Evolutionary conservation across 495 filamentous ascomycete species (phyloP), one percentile per base, ranked within the genome.

Genomic region (Talaromyces trachyspermus): DNA sequence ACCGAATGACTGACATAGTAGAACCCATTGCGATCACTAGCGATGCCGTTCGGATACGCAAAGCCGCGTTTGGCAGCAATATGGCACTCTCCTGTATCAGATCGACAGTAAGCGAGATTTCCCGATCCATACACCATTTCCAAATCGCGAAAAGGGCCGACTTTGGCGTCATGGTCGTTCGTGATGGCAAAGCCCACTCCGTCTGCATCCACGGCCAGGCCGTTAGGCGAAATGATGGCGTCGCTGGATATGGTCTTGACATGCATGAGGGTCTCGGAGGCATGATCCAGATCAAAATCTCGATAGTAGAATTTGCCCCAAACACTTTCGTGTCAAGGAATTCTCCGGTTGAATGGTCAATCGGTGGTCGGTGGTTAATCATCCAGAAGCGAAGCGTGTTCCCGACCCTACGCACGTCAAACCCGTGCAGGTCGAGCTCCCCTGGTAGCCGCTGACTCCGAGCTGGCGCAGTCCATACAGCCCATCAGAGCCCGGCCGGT

Each of bases 261-360:
- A 41, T 69, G 53, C 17, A 46, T 32, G 35, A 69, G 55, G 0
- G 29, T 53, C 0, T 41, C 43, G 22, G 52, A 42, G 0, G 41
- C 30, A 2, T 24, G 33, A 25, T 50, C 39, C 11, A 59, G 50
- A 27, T 55, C 49, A 56, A 70, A 36, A 65, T 43, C 40, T 70
- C 64, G 24, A 70, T 52, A 1, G 66, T 70, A 10, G 66, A 64
- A 43, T 70, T 70, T 20, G 59, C 62, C 17, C 66, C 66, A 4
- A 61, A 37, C 10, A 11, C 25, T 8, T 24, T 47, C 6, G 59
- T 48, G 46, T 69, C 59, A 2, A 68, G 48, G 0, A 53, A 18
- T 17, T 61, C 51, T 10, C 63, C 64, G 11, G 61, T 64, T 1
- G 38, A 29, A 17, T 52, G 51, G 33, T 63, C 58, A 41, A 70